These are phyloP conservation scores for Cinchona pubescens DNA, from an alignment of 257 asterid species.

Conservation along the genomic window DNA sequence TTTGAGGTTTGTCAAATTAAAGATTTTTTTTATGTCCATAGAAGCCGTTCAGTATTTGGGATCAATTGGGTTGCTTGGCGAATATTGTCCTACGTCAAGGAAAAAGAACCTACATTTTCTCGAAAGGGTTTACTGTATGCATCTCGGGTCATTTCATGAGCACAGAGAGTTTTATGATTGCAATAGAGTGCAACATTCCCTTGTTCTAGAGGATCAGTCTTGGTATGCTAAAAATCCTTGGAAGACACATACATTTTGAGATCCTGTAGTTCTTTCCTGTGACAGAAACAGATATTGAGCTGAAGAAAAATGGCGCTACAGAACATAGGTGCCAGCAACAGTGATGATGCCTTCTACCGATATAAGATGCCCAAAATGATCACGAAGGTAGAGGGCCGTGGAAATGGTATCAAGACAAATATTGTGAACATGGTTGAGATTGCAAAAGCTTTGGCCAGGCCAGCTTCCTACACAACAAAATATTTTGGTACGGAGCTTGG, in stretches of 20 bases:
- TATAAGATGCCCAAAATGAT: conserved; percentile 51
- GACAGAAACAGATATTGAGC: conserved; percentile 4
- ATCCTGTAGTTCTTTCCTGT: conserved; percentile 14
- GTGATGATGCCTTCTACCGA: conserved; percentile 50
- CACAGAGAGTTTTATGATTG: conserved; percentile 22
- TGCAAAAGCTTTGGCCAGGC: conserved; percentile 46
- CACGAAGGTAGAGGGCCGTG: conserved; percentile 45
- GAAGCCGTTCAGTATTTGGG: conserved; percentile 29
- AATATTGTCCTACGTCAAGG: conserved; percentile 38
- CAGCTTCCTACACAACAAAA: conserved; percentile 40
- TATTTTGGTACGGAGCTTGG: conserved; percentile 46
- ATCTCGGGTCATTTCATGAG: conserved; percentile 26
- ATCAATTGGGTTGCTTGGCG: conserved; percentile 41
- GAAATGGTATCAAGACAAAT: conserved; percentile 47
- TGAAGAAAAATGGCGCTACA: conserved; percentile 35
- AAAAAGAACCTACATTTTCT: conserved; percentile 22
- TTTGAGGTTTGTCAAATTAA: conserved; percentile 18
- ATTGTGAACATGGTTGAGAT: conserved; percentile 43
- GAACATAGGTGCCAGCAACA: conserved; percentile 44
- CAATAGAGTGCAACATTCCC: conserved; percentile 23
- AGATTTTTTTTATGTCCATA: conserved; percentile 40
- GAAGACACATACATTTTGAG: conserved; percentile 8
- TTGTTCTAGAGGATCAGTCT: conserved; percentile 12
- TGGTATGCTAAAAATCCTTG: conserved; percentile 20
- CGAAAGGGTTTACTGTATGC: conserved; percentile 34